Evolutionary conservation across 768 basidiomycete genomes (phyloP), one percentile per base, ranked within the genome.

Genomic region (Leucocoprinus leucothites): DNA sequence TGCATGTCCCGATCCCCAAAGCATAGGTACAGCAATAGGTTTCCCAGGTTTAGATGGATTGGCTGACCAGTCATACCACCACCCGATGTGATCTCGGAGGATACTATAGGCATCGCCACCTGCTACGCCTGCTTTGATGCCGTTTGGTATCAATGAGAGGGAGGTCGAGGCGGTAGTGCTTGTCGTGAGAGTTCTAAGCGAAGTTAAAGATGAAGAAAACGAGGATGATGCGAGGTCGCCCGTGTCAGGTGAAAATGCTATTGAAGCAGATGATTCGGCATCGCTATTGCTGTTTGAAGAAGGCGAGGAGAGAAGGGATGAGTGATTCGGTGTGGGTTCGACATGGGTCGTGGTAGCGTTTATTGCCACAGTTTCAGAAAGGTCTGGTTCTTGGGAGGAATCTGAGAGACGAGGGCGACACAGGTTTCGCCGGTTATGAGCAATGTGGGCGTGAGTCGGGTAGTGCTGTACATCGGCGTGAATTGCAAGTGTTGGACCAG

Each of bases 61-160:
- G 1, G 76, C 74, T 8, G 76, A 67, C 75, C 77, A 79, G 60
- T 79, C 77, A 53, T 77, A 77, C 74, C 74, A 79, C 76, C 76
- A 79, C 14, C 77, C 76, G 38, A 79, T 74, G 61, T 76, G 72
- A 59, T 70, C 63, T 48, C 72, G 65, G 47, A 78, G 58, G 52
- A 58, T 67, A n/a, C 67, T 60, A 57, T 71, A 73, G 9, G 74
- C 71, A 52, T 79, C 72, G 0, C 76, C 77, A 16, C 74, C 76
- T 28, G 77, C 74, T 22, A 77, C 74, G 21, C 76, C 77, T 3
- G 76, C 76, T 61, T 78, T 79, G 61, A 67, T 74, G 43, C 67
- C 70, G 57, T 75, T 77, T 8, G 77, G 77, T 28, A 70, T 74
- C 46, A 74, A 46, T 8, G 44, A 53, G 13, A 35, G 50, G 11